These are phyloP conservation scores for Handroanthus guayacan DNA, from an alignment of 257 asterid genomes.

Conservation along the genomic window DNA sequence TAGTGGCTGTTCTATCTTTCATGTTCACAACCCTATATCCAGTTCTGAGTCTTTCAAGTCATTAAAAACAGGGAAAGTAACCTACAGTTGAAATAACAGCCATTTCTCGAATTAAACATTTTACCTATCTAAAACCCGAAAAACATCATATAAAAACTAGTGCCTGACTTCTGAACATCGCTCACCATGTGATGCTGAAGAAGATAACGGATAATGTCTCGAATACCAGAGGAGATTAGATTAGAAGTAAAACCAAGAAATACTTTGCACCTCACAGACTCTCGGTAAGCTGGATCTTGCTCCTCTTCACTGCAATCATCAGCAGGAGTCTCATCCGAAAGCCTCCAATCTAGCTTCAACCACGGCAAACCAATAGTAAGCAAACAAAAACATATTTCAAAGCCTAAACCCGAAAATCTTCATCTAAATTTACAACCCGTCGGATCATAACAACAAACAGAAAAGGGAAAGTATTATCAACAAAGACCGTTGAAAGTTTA, in stretches of 20 bases:
- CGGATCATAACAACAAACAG: background rate
- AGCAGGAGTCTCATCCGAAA: slow-evolving; percentile 65
- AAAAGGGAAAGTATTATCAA: background rate
- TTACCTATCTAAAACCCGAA: slow-evolving; percentile 15
- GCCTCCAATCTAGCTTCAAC: slow-evolving; percentile 97
- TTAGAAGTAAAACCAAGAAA: slow-evolving; percentile 95
- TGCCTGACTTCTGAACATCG: slow-evolving; percentile 12
- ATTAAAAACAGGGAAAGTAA: background rate
- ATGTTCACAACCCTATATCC: background rate
- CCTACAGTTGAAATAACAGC: background rate
- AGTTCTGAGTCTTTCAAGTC: slow-evolving; percentile 10
- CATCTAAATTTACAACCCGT: background rate
- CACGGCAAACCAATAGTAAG: slow-evolving; percentile 33
- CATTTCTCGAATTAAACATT: slow-evolving; percentile 2
- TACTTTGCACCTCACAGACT: slow-evolving; percentile 78
- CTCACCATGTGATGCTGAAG: slow-evolving; percentile 89
- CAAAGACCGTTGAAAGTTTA: background rate
- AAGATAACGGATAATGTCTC: slow-evolving; percentile 82
- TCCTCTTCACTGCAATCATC: slow-evolving; percentile 81
- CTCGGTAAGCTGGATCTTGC: slow-evolving; percentile 60
- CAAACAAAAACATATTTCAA: slow-evolving; percentile 28
- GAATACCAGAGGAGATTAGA: slow-evolving; percentile 87
- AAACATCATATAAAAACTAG: background rate
- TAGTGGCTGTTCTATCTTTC: background rate
- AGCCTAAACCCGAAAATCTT: slow-evolving; percentile 8